Percentiles rank a stretch among this genome's conserved stretches.
Conservation (phyloP, 352 stramenopile genomes). For the Globisporangium uncinulatum region DNA sequence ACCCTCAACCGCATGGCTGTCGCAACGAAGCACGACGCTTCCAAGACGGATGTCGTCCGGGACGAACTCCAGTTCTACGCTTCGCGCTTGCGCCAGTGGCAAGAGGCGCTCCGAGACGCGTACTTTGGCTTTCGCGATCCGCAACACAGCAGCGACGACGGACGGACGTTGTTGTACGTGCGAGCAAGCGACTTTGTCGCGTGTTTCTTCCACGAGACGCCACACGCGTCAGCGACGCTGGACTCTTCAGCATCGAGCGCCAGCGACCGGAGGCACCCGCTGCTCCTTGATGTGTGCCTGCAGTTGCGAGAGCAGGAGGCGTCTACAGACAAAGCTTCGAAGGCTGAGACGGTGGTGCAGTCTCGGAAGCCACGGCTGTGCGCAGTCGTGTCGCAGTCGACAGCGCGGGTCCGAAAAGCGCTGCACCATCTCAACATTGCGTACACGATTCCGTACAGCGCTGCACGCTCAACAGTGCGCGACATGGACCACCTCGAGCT, state of each 20-base stretch:
- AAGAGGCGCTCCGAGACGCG: conserved; percentile 57
- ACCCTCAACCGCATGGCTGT: conserved; percentile 30
- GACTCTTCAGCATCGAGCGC: not conserved
- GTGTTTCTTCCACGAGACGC: conserved; percentile 39
- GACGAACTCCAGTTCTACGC: conserved; percentile 62
- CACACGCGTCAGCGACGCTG: not conserved
- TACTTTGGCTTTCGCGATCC: conserved; percentile 54
- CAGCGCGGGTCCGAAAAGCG: conserved; percentile 49
- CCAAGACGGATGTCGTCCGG: conserved; percentile 27
- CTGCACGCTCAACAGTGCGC: conserved; percentile 25
- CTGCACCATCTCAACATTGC: conserved; percentile 55
- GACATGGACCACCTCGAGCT: conserved; percentile 42
- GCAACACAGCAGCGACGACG: not conserved
- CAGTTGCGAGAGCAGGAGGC: conserved; percentile 11
- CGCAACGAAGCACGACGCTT: conserved; percentile 20
- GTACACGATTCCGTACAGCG: conserved; percentile 56
- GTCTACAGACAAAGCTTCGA: not conserved
- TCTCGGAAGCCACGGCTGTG: conserved; percentile 17
- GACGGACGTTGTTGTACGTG: conserved; percentile 38
- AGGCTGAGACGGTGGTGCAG: not conserved
- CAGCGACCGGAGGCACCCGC: not conserved
- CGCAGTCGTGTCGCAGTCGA: conserved; percentile 69
- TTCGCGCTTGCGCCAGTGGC: conserved; percentile 50
- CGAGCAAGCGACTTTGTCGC: conserved; percentile 56
- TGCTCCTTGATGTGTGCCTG: conserved; percentile 32